Evolutionary conservation across 352 stramenopile genomes (phyloP), one percentile per base, ranked within the genome.

Genomic region (Globisporangium sylvaticum): DNA sequence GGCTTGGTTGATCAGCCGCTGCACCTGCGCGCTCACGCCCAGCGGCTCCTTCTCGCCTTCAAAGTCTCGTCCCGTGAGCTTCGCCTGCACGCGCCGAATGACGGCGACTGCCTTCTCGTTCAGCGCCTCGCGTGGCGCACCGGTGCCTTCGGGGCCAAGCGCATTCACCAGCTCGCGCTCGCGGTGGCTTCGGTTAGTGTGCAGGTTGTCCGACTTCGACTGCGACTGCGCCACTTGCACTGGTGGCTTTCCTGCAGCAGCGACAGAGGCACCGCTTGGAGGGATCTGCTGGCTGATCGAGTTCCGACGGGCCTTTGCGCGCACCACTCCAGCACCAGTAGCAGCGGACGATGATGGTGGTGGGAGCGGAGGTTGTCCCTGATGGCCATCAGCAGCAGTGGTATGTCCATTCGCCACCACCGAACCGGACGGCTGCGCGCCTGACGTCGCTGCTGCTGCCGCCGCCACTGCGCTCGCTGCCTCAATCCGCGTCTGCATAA

Each of bases 31-130:
- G 42, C 79, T 81, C 57, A 95, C 87, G 55, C 91, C 81, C 0
- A 95, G 75, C 32, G 86, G 84, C 54, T 94, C 84, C 9, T 77
- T 71, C 57, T 81, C 77, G 29, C 88, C 79, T 64, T 94, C 85
- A 73, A 99, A 99, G 78, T 99, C 98, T 12, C 96, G 96, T 4
- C 98, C 98, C 9, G 93, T 98, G 29, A 99, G 88, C 77, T 99
- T 99, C 64, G 98, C 95, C 71, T 99, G 96, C 46, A 99, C 96
- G n/a, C 98, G 91, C 52, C 89, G 83, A 73, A 99, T 98, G 53
- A 99, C 97, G 10, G 96, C 97, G 20, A 99, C 84, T 0, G 97
- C 96, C 70, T 97, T 96, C 71, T 98, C 94, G 76, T 99, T 98
- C 59, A 98, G 77, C 22, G 90, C 90, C 66, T 98, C 95, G 56